These are phyloP conservation scores for Naegleria lovaniensis DNA, from an alignment of 208 protist genomes.

Conservation along the genomic window DNA sequence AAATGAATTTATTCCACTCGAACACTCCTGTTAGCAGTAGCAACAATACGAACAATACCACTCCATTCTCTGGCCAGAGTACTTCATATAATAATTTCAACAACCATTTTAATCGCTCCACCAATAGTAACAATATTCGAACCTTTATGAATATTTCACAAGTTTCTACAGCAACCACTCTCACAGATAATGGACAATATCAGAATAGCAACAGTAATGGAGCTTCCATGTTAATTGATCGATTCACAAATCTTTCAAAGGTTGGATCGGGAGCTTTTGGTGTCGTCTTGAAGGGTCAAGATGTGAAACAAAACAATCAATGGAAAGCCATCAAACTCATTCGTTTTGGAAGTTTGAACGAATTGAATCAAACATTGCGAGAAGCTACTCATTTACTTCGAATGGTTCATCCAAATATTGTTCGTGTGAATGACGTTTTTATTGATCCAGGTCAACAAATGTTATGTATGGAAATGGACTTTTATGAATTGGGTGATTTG, in stretches of 20 bases:
- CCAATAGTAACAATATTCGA: too few relatives aligned
- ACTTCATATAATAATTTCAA: too few relatives aligned
- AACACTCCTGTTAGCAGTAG: too few relatives aligned
- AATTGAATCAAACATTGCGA: not conserved
- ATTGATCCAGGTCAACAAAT: not conserved
- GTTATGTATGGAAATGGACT: not conserved
- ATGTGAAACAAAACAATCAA: not conserved
- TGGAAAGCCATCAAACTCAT: not conserved
- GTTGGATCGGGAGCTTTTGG: not conserved
- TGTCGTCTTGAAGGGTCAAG: not conserved
- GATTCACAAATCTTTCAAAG: not conserved
- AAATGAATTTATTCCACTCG: too few relatives aligned
- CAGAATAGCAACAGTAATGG: too few relatives aligned
- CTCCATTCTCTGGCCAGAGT: too few relatives aligned
- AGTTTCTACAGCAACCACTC: too few relatives aligned
- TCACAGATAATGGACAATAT: too few relatives aligned
- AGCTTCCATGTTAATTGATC: too few relatives aligned
- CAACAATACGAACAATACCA: too few relatives aligned
- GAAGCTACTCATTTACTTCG: not conserved
- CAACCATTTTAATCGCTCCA: too few relatives aligned
- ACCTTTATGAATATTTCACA: too few relatives aligned
- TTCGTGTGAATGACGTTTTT: not conserved
- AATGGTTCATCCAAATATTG: not conserved
- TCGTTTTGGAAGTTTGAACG: not conserved
- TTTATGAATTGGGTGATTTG: not conserved